Percentiles rank a stretch among this genome's conserved stretches.
Conservation (phyloP, 2,329 filamentous ascomycete genomes). For the Sporothrix mexicana region DNA sequence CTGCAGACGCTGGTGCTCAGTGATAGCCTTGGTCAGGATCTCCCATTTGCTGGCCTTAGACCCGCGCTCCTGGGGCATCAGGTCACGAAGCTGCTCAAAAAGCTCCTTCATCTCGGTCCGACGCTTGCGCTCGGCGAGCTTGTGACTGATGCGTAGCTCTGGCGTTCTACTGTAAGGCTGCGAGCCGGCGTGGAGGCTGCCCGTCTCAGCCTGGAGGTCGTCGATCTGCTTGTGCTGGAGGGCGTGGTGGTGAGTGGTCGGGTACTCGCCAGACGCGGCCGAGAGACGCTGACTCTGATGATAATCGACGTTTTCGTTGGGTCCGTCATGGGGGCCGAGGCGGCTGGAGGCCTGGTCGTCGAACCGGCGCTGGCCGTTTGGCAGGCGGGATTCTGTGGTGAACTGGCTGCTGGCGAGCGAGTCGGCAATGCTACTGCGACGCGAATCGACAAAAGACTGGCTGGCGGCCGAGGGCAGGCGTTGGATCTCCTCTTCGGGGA, state of each 20-base stretch:
- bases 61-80: slow-evolving; percentile 80
- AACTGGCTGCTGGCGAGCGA: slow-evolving; percentile 81
- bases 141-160: slow-evolving; percentile 81
- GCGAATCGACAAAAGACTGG: slow-evolving; percentile 64
- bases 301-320: slow-evolving; percentile 47
- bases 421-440: slow-evolving; percentile 76
- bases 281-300: slow-evolving; percentile 51
- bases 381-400: slow-evolving; percentile 74
- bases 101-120: slow-evolving; percentile 88
- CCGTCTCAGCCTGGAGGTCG: slow-evolving; percentile 67
- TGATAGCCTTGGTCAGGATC: slow-evolving; percentile 77
- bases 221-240: slow-evolving; percentile 76
- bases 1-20: slow-evolving; percentile 63
- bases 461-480: slow-evolving; percentile 54
- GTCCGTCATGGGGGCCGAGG: slow-evolving; percentile 69
- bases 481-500: slow-evolving; percentile 73
- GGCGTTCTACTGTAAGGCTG: slow-evolving; percentile 84
- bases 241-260: slow-evolving; percentile 72
- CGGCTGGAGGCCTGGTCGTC: slow-evolving; percentile 71
- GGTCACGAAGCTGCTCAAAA: slow-evolving; percentile 78
- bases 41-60: slow-evolving; percentile 91
- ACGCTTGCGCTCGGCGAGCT: slow-evolving; percentile 82
- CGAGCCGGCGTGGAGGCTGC: slow-evolving; percentile 57
- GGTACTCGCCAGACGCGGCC: slow-evolving; percentile 60
- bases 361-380: slow-evolving; percentile 72